phyloP scores from a whole-genome alignment of 2,329 filamentous ascomycete species.

The Fusarium sp. region DNA sequence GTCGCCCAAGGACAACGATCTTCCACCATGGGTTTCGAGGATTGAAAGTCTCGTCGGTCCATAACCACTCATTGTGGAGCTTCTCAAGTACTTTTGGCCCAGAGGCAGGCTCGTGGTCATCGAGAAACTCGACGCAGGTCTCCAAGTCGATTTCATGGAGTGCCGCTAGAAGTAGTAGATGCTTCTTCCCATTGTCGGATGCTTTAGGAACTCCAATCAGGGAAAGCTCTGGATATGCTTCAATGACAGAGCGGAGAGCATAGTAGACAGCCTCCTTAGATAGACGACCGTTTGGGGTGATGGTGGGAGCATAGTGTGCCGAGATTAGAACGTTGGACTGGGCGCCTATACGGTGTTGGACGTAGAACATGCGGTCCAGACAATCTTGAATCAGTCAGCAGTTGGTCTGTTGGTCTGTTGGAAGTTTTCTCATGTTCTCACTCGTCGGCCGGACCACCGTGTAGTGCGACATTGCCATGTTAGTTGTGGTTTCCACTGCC shows the following conservation, averaged over 20 bases:
- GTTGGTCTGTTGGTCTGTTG: too few species aligned
- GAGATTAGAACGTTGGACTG: slow-evolving; percentile 35
- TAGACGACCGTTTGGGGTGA: background rate
- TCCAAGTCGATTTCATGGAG: slow-evolving; percentile 31
- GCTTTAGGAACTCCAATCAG: background rate
- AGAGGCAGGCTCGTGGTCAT: background rate
- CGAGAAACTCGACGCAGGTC: slow-evolving; percentile 17
- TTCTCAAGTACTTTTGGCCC: slow-evolving; percentile 11
- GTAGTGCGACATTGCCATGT: background rate
- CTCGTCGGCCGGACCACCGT: slow-evolving; percentile 17
- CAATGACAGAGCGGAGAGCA: slow-evolving; percentile 8
- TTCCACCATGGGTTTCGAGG: slow-evolving; percentile 28
- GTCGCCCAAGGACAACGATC: slow-evolving; percentile 20
- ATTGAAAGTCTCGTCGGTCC: slow-evolving; percentile 17
- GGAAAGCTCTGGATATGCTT: slow-evolving; percentile 17
- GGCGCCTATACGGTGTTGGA: slow-evolving; percentile 29
- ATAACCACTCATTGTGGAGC: slow-evolving; percentile 30
- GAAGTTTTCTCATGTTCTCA: background rate
- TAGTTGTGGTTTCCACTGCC: background rate
- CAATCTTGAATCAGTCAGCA: slow-evolving; percentile 6
- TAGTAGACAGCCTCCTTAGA: slow-evolving; percentile 8
- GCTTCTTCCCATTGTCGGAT: background rate
- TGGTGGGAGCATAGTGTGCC: slow-evolving; percentile 19
- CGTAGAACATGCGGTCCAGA: slow-evolving; percentile 34
- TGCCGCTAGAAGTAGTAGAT: slow-evolving; percentile 9